These are phyloP conservation scores for Dictyostelium intermedium DNA, from an alignment of 78 protist genomes.

Conservation along the genomic window DNA sequence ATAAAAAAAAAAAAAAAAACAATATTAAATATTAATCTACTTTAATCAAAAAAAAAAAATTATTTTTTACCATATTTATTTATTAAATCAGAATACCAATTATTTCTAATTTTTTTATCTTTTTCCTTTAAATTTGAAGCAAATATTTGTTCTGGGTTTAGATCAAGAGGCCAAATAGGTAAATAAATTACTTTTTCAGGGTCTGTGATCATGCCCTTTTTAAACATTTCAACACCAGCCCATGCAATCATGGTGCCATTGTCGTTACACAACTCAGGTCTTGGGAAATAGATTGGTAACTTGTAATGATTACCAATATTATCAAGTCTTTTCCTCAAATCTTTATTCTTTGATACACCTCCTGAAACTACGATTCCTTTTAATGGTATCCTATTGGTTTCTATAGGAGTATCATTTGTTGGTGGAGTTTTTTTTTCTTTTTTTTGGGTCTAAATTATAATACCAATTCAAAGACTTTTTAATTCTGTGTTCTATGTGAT, in stretches of 20 bases:
- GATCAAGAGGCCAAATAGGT: conserved; percentile 64
- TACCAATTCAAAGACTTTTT: conserved; percentile 55
- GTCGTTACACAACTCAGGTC: conserved; percentile 85
- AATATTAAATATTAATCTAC: not conserved
- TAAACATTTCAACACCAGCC: conserved; percentile 89
- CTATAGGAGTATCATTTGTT: not conserved
- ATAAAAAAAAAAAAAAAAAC: not conserved
- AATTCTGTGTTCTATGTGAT: conserved; percentile 66
- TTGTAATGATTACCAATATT: not conserved
- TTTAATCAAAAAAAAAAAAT: not conserved
- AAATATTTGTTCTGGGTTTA: not conserved
- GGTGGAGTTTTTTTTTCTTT: not conserved
- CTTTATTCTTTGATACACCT: conserved; percentile 83
- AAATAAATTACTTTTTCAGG: conserved; percentile 32
- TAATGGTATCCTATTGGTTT: not conserved
- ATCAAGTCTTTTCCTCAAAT: conserved; percentile 28
- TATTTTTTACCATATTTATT: conserved; percentile 14
- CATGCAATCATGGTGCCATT: conserved; percentile 94
- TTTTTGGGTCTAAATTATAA: not conserved
- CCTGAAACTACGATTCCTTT: conserved; percentile 80
- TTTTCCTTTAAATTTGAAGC: conserved; percentile 27
- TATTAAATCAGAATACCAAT: conserved; percentile 19
- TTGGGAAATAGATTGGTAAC: conserved; percentile 59
- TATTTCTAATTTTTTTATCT: not conserved
- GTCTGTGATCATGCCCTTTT: not conserved